phyloP scores from a whole-genome alignment of 768 basidiomycete species.

The Mycena venus region DNA sequence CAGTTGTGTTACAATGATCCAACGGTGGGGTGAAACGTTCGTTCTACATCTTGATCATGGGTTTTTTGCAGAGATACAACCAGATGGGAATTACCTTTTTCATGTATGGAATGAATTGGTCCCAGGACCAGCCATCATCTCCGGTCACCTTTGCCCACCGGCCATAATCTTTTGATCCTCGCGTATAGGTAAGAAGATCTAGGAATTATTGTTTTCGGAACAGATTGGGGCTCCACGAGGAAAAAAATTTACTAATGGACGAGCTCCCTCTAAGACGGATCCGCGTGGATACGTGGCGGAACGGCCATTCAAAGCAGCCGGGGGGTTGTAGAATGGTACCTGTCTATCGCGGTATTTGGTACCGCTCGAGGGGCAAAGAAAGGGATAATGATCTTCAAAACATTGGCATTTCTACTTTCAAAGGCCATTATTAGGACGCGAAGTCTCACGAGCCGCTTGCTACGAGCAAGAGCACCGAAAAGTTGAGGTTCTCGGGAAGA shows the following conservation, averaged over 20 bases:
- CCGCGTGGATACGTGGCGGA: slow-evolving; percentile 42
- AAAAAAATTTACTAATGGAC: slow-evolving; percentile 38
- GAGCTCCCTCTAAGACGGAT: slow-evolving; percentile 44
- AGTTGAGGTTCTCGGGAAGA: slow-evolving; percentile 45
- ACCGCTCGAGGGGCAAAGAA: neutral
- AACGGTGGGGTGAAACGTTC: slow-evolving; percentile 40
- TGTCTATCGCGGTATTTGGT: slow-evolving; percentile 34
- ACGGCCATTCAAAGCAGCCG: slow-evolving; percentile 34
- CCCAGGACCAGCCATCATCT: slow-evolving; percentile 40
- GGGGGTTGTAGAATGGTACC: slow-evolving; percentile 47
- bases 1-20: slow-evolving; percentile 43
- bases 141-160: slow-evolving; percentile 31
- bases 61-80: slow-evolving; percentile 30
- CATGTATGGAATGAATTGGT: slow-evolving; percentile 34
- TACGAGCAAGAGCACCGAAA: slow-evolving; percentile 48
- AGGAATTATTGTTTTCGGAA: neutral
- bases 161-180: slow-evolving; percentile 36
- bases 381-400: slow-evolving; percentile 8
- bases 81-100: slow-evolving; percentile 14
- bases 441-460: slow-evolving; percentile 41
- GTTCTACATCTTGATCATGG: no score
- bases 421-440: neutral
- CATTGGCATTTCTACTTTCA: neutral
- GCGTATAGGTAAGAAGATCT: slow-evolving; percentile 35
- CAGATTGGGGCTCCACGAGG: neutral